Percentiles rank a stretch among this genome's conserved stretches.
phyloP scores from a whole-genome alignment of 139 green algal species.

The Chlamydomonas schloesseri region DNA sequence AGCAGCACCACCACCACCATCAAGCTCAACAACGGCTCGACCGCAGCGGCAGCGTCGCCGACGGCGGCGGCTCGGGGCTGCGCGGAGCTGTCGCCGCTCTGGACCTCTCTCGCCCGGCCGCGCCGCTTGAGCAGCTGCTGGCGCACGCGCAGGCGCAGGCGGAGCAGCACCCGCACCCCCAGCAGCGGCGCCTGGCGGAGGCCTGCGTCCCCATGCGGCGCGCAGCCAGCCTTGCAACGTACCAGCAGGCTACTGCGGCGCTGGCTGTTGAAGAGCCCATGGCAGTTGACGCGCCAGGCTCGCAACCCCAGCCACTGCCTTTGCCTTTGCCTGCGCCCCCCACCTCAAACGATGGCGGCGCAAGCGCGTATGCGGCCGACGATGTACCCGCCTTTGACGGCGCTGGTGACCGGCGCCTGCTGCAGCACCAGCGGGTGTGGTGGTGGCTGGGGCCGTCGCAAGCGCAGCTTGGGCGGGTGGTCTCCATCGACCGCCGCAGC shows the following conservation, averaged over 20 bases:
- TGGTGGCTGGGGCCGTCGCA: slow-evolving; percentile 33
- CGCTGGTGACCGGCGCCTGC: slow-evolving; percentile 14
- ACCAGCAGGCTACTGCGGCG: too few species aligned
- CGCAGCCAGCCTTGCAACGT: background rate
- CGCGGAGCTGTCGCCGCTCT: background rate
- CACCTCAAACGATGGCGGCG: too few species aligned
- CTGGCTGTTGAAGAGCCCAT: too few species aligned
- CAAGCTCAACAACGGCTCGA: background rate
- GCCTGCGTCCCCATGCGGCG: background rate
- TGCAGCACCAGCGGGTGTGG: slow-evolving; percentile 17
- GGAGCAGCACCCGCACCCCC: background rate
- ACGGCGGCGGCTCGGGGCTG: background rate
- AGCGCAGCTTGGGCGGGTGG: background rate
- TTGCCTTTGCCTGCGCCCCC: too few species aligned
- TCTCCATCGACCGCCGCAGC: slow-evolving; percentile 28
- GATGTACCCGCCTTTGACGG: background rate
- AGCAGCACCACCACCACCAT: background rate
- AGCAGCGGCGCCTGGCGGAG: background rate
- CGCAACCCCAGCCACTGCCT: background rate
- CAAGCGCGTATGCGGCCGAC: too few species aligned
- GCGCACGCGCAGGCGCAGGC: too few species aligned
- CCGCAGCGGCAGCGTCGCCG: background rate
- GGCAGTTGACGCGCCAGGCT: too few species aligned
- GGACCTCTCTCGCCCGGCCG: background rate
- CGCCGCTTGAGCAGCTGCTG: background rate